Conservation (phyloP, 768 basidiomycete genomes). For the Aureoboletus auriporus region DNA sequence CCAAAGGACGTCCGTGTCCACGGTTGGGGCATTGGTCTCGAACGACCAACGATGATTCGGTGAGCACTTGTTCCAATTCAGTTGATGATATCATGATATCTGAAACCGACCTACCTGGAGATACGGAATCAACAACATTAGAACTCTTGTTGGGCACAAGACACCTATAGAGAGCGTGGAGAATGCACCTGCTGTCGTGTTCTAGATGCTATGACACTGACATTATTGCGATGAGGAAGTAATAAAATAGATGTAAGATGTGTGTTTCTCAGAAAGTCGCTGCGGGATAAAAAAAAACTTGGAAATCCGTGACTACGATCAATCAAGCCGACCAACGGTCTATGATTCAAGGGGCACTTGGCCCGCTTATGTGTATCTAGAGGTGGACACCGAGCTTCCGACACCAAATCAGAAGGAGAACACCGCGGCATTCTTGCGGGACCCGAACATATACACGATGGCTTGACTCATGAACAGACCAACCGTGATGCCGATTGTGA, state of each 20-base stretch:
- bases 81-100: slow-evolving; percentile 3
- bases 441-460: slow-evolving; percentile 82
- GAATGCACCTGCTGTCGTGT: slow-evolving; percentile 85
- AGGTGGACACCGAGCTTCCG: not conserved
- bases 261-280: not conserved
- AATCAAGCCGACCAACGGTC: slow-evolving; percentile 8
- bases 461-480: slow-evolving; percentile 87
- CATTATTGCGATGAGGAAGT: not conserved
- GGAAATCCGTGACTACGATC: not conserved
- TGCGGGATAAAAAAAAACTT: not conserved
- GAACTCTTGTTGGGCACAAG: slow-evolving; percentile 96
- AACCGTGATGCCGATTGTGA: slow-evolving; percentile 87
- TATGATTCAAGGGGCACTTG: not conserved
- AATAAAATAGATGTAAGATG: slow-evolving; percentile 7
- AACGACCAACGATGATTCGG: slow-evolving; percentile 99
- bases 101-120: slow-evolving; percentile 38
- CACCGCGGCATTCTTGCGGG: slow-evolving; percentile 77
- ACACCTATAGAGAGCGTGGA: slow-evolving; percentile 87
- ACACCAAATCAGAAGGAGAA: slow-evolving; percentile 62
- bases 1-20: slow-evolving; percentile 95
- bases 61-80: slow-evolving; percentile 32
- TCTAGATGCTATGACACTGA: slow-evolving; percentile 43
- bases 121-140: slow-evolving; percentile 96
- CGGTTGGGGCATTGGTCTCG: slow-evolving; percentile 93
- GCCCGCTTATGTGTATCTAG: slow-evolving; percentile 2